These are phyloP conservation scores for Achaetomiella virescens DNA, from an alignment of 495 filamentous ascomycete genomes.

Conservation along the genomic window DNA sequence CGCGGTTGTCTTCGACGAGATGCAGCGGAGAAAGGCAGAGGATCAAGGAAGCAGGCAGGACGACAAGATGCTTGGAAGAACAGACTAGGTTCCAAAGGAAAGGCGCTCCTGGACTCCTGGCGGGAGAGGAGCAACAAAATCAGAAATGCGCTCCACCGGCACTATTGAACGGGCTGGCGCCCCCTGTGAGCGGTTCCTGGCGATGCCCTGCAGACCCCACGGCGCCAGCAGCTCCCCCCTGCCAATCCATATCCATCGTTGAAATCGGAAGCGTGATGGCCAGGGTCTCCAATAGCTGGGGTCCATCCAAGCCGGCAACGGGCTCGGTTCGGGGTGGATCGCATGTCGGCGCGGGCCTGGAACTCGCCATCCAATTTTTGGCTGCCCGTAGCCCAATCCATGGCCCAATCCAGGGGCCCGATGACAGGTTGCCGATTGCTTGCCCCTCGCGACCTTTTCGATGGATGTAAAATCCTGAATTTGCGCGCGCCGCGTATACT, in stretches of 20 bases:
- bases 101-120: constrained; percentile 1
- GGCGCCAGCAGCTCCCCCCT: not conserved
- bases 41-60: not conserved
- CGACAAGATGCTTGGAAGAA: not conserved
- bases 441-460: constrained; percentile 1
- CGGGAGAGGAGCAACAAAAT: constrained; percentile 13
- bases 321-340: not conserved
- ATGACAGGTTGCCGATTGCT: not conserved
- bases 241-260: not conserved
- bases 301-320: not conserved
- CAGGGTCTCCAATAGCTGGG: constrained; percentile 4
- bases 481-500: too few relatives aligned
- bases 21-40: not conserved
- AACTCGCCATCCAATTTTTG: constrained; percentile 11
- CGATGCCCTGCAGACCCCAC: constrained; percentile 4
- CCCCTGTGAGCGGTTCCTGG: constrained; percentile 12
- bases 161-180: constrained; percentile 5
- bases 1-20: not conserved
- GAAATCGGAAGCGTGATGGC: not conserved
- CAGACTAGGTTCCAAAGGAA: not conserved
- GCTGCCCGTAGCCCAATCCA: not conserved
- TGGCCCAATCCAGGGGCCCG: not conserved
- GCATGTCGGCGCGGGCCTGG: constrained; percentile 1
- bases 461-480: too few relatives aligned
- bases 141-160: constrained; percentile 14